Evolutionary conservation across 345 rosid genomes (phyloP), one percentile per base, ranked within the genome.

Genomic region (Reutealis trisperma): DNA sequence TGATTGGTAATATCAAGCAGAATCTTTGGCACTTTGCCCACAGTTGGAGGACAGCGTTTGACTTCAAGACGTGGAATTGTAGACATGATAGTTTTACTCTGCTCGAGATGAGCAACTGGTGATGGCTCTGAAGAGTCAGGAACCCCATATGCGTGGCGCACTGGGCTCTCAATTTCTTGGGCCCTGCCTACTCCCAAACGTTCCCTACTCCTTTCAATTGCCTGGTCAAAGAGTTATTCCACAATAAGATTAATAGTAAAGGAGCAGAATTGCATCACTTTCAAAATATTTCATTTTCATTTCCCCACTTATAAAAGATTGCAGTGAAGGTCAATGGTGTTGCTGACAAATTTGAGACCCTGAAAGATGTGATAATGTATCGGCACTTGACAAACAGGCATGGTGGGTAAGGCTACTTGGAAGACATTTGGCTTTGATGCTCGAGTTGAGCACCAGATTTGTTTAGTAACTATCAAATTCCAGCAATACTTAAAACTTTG

Each of bases 181-280:
- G 85, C 92, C 63, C 87, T 88, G 0, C 67, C 77, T 66, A 69
- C 88, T 86, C 91, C 82, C 63, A 84, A 54, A 10, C 87, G 83
- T 74, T 87, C 89, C 81, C 99, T 86, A 73, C 87, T 88, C 78
- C 94, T 89, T 82, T 92, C 95, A 76, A 89, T 85, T 22, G 95
- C 97, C 99, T 93, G 78, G 30, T 44, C 32, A 67, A 74, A 75
- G 5, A 57, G 24, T 47, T 15, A 14, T 32, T 49, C 34, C 54
- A 55, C 15, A 57, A 22, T 68, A 3, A 66, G 57, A 52, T 25
- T 7, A 66, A 5, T 3, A 41, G 44, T 41, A 34, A 18, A 41
- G 14, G 16, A 52, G 32, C n/a, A 63, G 13, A 52, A 19, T 19
- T 34, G 16, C 18, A 44, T 30, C 37, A 47, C 47, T 9, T 22